Base-by-base conservation (phyloP, 2,329 filamentous ascomycete species). In the Pseudofabraea citricarpa region DNA sequence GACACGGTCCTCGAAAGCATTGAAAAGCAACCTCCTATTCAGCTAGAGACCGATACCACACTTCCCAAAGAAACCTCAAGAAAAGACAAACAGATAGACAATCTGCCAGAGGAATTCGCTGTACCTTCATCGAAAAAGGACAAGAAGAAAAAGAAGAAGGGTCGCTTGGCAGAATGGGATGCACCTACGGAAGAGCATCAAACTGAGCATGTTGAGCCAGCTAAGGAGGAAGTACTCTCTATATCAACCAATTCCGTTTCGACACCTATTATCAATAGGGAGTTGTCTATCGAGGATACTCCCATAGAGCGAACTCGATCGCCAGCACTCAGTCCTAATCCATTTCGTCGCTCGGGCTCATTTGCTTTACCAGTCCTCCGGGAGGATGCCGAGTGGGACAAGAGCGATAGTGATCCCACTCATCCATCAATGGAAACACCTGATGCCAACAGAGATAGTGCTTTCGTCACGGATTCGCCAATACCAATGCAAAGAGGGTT, bases 391-490 rank as follows among this genome's bases (percentile, higher is more conserved):
- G 35, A 39, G 22, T 19, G 26, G 15, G 27, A 20, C 9, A 41
- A 33, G 6, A 8, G 3, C 22, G n/a, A 19, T 35, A 16, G 4
- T 7, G 5, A 15, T 6, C 27, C 26, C 12, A n/a, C n/a, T n/a
- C n/a, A n/a, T n/a, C 15, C 7, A 36, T 33, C 35, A 46, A n/a
- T 27, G 45, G 29, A 21, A 24, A 13, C 33, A 46, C n/a, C 35
- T 22, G 47, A 49, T 41, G 12, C 43, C 24, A 73, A 72, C 52
- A 62, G 74, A 32, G 74, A 79, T 51, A 76, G 73, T 48, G 73
- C 69, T 1, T 69, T 75, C 48, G 63, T 64, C 19, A 59, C 68
- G 5, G 71, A 67, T 36, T 72, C 74, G 2, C 68, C 74, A 12
- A 63, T 64, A 29, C 62, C 63, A 40, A 61, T 58, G 43, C 69